phyloP scores from a whole-genome alignment of 257 asterid species.

The Plantago elongata region DNA sequence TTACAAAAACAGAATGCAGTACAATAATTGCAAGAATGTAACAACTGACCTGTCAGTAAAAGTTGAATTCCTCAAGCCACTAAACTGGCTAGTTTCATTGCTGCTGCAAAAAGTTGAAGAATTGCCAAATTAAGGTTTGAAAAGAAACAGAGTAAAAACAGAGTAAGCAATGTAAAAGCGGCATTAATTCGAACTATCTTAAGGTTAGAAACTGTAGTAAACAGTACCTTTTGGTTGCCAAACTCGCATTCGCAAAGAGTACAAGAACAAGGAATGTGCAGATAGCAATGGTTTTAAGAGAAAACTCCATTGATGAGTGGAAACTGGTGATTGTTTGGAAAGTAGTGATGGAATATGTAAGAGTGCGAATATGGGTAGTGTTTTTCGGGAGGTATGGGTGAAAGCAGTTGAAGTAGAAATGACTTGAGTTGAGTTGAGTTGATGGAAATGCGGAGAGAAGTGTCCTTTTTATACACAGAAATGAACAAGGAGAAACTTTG shows the following conservation, averaged over 20 bases:
- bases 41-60: constrained; percentile 35
- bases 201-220: neutral
- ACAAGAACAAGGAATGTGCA: constrained; percentile 30
- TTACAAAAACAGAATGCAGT: neutral
- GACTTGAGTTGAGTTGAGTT: constrained; percentile 20
- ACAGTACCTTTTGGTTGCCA: constrained; percentile 40
- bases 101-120: constrained; percentile 15
- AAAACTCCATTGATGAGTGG: constrained; percentile 39
- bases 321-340: neutral
- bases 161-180: neutral
- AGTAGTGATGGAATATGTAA: neutral
- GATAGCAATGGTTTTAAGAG: constrained; percentile 21
- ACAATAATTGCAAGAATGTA: neutral
- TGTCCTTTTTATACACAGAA: constrained; percentile 25
- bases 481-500: neutral
- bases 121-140: neutral
- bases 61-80: constrained; percentile 38
- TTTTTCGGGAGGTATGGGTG: constrained; percentile 3
- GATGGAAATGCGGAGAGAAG: constrained; percentile 20
- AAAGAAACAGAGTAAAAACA: constrained; percentile 14
- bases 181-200: neutral
- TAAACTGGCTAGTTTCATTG: constrained; percentile 27
- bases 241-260: constrained; percentile 25
- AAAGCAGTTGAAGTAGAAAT: constrained; percentile 16
- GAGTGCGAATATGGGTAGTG: neutral